These are phyloP conservation scores for Intubia oerlemansii DNA, from an alignment of 2,329 filamentous ascomycete genomes.

Conservation along the genomic window DNA sequence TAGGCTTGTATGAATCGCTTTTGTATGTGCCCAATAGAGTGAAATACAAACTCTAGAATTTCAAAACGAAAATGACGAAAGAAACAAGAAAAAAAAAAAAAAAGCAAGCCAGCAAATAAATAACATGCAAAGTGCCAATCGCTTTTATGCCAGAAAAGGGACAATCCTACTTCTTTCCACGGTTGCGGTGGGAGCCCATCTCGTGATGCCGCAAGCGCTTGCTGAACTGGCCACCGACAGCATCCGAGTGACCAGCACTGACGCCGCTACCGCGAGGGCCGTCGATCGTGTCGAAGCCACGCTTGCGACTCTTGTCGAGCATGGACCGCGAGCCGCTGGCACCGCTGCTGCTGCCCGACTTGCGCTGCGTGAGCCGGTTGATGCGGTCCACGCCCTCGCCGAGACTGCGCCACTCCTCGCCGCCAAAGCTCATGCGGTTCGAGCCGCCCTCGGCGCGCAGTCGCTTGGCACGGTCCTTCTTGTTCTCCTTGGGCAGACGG, in stretches of 20 bases:
- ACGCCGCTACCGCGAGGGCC: slow-evolving; percentile 42
- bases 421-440: slow-evolving; percentile 51
- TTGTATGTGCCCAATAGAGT: too few species aligned
- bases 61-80: too few species aligned
- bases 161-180: slow-evolving; percentile 22
- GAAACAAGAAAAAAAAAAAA: neutral
- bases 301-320: slow-evolving; percentile 73
- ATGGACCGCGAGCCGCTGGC: slow-evolving; percentile 32
- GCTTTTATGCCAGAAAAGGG: too few species aligned
- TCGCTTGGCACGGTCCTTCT: slow-evolving; percentile 61
- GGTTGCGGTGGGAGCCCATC: slow-evolving; percentile 19
- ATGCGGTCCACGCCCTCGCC: slow-evolving; percentile 76
- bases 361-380: slow-evolving; percentile 56
- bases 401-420: slow-evolving; percentile 80
- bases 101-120: neutral
- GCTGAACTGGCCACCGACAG: slow-evolving; percentile 45
- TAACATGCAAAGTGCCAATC: too few species aligned
- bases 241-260: slow-evolving; percentile 3
- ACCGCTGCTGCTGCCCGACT: slow-evolving; percentile 28
- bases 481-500: slow-evolving; percentile 65
- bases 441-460: slow-evolving; percentile 25
- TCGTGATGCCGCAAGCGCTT: slow-evolving; percentile 42
- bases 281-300: slow-evolving; percentile 45
- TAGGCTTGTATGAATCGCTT: too few species aligned
- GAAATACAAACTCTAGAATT: too few species aligned